Base-by-base conservation (phyloP, 2,329 filamentous ascomycete genomes). In the Microsporum ferrugineum region DNA sequence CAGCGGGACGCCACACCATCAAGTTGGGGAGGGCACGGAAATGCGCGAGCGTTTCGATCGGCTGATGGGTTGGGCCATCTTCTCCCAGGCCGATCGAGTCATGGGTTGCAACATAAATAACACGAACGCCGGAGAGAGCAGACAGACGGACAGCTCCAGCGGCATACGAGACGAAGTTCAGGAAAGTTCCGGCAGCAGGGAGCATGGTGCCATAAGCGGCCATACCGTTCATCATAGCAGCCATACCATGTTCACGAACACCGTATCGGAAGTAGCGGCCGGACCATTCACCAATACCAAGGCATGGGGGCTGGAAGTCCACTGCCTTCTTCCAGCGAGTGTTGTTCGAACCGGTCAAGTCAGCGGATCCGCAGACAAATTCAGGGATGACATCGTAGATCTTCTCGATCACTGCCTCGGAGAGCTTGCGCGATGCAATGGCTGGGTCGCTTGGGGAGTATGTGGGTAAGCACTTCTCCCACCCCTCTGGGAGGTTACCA, bases 41-140 rank as follows among this genome's bases (percentile, higher is more conserved):
- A 80, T 97, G 94, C 63, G 91, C 88, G 66, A 97, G 86, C 51
- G 91, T 96, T 86, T 99, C 94, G 70, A 99, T 96, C 76, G 94
- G 94, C 84, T 99, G 94, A 81, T 99, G 94, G 62, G 94, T 99
- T 69, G 94, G 92, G 66, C 94, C 94, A 73, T 99, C 94, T 81
- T 99, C 94, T 78, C 94, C 94, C 68, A 97, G 89, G 82, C 94
- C 94, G 71, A 99, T 99, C 67, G 92, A 96, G 84, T 97, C 92
- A 84, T 97, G 92, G 69, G 92, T 97, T 71, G 94, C 92, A 70
- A 97, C 84, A 87, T 94, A 95, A 81, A 99, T 91, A 74, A 85
- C 82, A 71, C 92, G 92, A 75, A 91, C 83, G 77, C 89, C 91
- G 55, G 91, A 95, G 69, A 99, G 84, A 45, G 94, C 86, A 41